These are phyloP conservation scores for Globisporangium parvum DNA, from an alignment of 352 stramenopile genomes.

Conservation along the genomic window DNA sequence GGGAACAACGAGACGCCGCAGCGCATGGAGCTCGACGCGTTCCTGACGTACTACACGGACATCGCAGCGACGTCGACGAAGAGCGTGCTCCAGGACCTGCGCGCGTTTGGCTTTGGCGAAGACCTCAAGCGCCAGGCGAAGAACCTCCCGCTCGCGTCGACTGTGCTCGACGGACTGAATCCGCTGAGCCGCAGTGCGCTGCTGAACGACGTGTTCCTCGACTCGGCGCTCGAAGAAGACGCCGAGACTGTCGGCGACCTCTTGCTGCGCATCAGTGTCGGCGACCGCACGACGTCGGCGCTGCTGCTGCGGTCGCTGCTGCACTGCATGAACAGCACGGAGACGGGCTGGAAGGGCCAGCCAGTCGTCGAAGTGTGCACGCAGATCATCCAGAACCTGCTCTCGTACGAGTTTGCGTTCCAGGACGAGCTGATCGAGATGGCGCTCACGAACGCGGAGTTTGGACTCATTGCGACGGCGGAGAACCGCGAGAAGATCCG, in stretches of 20 bases:
- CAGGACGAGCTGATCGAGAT: slow-evolving; percentile 63
- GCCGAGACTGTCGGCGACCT: slow-evolving; percentile 75
- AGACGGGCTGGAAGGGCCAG: slow-evolving; percentile 85
- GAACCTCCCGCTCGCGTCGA: slow-evolving; percentile 24
- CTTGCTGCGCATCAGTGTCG: slow-evolving; percentile 61
- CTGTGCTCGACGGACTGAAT: slow-evolving; percentile 44
- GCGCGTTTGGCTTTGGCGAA: slow-evolving; percentile 76
- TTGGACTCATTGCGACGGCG: slow-evolving; percentile 61
- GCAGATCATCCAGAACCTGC: slow-evolving; percentile 49
- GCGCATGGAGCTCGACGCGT: slow-evolving; percentile 63
- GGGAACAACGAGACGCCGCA: slow-evolving; percentile 33
- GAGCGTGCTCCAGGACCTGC: slow-evolving; percentile 75
- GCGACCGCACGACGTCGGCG: slow-evolving; percentile 47
- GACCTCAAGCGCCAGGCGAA: slow-evolving; percentile 54
- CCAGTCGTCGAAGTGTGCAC: slow-evolving; percentile 74
- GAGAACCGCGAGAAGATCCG: slow-evolving; percentile 60
- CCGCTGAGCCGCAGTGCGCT: slow-evolving; percentile 56
- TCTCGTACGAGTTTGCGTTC: slow-evolving; percentile 55
- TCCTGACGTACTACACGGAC: slow-evolving; percentile 82
- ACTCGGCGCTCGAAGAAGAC: slow-evolving; percentile 83
- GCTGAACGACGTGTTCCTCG: slow-evolving; percentile 78
- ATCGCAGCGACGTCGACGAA: slow-evolving; percentile 64
- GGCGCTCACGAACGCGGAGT: slow-evolving; percentile 56
- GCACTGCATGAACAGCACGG: slow-evolving; percentile 70
- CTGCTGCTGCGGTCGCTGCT: slow-evolving; percentile 65